Conservation (phyloP, 805 yeast species). For the Barnettozyma wickerhamii region DNA sequence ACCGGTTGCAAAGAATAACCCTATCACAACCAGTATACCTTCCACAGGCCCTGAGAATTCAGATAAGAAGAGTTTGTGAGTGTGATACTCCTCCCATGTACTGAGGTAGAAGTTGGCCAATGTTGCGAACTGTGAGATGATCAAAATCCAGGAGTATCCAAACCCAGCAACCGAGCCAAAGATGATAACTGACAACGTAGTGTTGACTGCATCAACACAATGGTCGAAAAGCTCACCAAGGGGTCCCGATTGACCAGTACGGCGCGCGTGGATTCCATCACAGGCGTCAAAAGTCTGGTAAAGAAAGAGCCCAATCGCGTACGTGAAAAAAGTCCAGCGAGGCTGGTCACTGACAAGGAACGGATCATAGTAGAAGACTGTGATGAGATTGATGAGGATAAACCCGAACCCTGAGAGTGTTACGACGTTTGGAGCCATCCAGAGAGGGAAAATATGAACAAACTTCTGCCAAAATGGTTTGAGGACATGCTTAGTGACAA, state of each 20-base stretch:
- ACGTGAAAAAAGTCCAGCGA: constrained; percentile 68
- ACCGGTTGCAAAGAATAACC: constrained; percentile 58
- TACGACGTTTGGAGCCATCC: constrained; percentile 91
- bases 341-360: constrained; percentile 56
- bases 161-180: constrained; percentile 73
- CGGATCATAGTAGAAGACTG: constrained; percentile 74
- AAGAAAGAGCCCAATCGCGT: constrained; percentile 79
- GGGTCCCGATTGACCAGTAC: constrained; percentile 94
- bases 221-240: constrained; percentile 94
- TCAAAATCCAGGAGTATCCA: constrained; percentile 61
- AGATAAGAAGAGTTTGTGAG: constrained; percentile 74
- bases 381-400: constrained; percentile 55
- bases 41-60: constrained; percentile 93
- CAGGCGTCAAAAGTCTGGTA: constrained; percentile 96
- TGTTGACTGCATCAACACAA: constrained; percentile 70
- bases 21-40: constrained; percentile 68
- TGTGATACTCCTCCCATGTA: constrained; percentile 95
- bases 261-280: constrained; percentile 93
- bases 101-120: constrained; percentile 80
- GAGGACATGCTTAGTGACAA: constrained; percentile 66
- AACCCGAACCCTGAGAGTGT: constrained; percentile 78
- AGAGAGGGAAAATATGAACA: constrained; percentile 69
- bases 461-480: constrained; percentile 80
- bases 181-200: constrained; percentile 72
- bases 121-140: constrained; percentile 67